Percentiles rank a stretch among this genome's conserved stretches.
Evolutionary conservation across 164 flowering plant genomes (phyloP).

Genomic region (Berberis thunbergii): DNA sequence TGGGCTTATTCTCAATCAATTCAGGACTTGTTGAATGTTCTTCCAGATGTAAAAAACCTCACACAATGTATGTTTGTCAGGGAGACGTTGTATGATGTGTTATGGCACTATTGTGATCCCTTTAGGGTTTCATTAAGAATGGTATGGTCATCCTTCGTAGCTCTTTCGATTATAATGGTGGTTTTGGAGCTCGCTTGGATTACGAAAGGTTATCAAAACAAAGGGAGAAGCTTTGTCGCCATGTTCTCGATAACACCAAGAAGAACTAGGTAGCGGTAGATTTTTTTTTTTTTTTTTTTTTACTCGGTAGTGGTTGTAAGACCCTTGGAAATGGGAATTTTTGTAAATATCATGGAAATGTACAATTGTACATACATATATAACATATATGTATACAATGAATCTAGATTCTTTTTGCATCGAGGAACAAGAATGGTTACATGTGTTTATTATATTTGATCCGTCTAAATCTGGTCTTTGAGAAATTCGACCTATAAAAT

Average conservation of each 20-base stretch:
- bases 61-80: constrained; percentile 32
- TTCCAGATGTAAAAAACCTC: constrained; percentile 37
- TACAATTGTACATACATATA: no score
- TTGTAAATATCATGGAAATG: background rate
- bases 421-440: no score
- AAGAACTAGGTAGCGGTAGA: background rate
- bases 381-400: no score
- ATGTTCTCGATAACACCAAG: constrained; percentile 16
- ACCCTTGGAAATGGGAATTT: background rate
- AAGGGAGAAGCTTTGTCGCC: constrained; percentile 18
- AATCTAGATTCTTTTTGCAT: no score
- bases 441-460: no score
- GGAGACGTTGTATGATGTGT: constrained; percentile 22
- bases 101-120: constrained; percentile 38
- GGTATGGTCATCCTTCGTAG: constrained; percentile 37
- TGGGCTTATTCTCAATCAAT: constrained; percentile 30
- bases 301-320: background rate
- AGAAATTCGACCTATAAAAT: no score
- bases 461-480: no score
- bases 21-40: constrained; percentile 27
- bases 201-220: constrained; percentile 25
- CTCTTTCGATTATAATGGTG: constrained; percentile 36
- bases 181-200: constrained; percentile 28
- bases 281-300: no score
- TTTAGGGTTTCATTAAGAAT: constrained; percentile 16